Percentiles rank a stretch among this genome's conserved stretches.
Conservation (phyloP, 108 stramenopile genomes). For the Epipyxis sp. region DNA sequence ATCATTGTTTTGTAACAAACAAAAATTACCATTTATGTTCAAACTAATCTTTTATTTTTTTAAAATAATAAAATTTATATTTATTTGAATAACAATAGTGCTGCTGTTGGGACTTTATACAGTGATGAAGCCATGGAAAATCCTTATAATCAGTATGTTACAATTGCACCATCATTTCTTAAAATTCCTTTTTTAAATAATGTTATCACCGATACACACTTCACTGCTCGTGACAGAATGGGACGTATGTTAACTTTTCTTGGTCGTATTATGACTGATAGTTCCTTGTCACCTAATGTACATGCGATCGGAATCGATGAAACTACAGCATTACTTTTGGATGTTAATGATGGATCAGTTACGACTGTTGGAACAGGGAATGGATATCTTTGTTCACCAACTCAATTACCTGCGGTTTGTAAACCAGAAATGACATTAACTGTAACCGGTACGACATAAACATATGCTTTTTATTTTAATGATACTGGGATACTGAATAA, state of each 20-base stretch:
- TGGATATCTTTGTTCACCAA: conserved; percentile 9
- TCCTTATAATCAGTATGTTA: conserved; percentile 17
- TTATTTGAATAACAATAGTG: too few species aligned
- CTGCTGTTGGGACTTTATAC: not conserved
- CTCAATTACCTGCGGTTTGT: not conserved
- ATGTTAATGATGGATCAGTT: conserved; percentile 11
- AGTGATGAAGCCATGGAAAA: conserved; percentile 15
- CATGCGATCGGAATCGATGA: conserved; percentile 21
- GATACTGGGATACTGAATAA: too few species aligned
- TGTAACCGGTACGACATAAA: too few species aligned
- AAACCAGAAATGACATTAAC: not conserved
- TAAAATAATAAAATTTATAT: too few species aligned
- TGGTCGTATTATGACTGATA: conserved; percentile 12
- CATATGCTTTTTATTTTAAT: too few species aligned
- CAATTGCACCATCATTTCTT: conserved; percentile 1
- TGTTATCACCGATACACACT: conserved; percentile 33
- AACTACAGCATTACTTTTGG: conserved; percentile 10
- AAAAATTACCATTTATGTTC: too few species aligned
- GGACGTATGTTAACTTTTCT: conserved; percentile 16
- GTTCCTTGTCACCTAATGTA: too few species aligned
- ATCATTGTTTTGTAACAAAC: too few species aligned
- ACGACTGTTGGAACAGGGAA: not conserved
- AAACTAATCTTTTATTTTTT: too few species aligned
- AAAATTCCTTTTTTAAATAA: conserved; percentile 9
- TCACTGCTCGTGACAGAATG: conserved; percentile 14